Evolutionary conservation across 495 filamentous ascomycete genomes (phyloP), one percentile per base, ranked within the genome.

Genomic region (Lepraria neglecta): DNA sequence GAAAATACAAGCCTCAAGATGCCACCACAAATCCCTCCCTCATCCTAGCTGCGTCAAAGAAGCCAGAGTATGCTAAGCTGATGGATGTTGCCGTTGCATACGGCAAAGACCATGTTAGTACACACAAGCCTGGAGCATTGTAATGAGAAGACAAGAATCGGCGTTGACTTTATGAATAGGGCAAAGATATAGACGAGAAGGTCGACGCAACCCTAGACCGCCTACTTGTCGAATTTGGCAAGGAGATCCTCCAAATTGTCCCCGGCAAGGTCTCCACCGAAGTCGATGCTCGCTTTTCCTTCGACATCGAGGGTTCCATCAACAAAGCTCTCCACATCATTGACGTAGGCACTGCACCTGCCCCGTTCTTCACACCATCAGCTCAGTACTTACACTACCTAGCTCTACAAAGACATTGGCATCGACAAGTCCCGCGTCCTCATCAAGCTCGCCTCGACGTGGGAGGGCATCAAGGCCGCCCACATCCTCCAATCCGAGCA

Each of bases 1-100:
- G 81, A 82, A 97, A 99, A 81, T 99, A 99, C 85, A 94, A 96
- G 84, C 94, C 94, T 59, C 92, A 97, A 84, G 94, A 99, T 88
- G 94, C 92, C 70, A 97, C 92, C 72, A 99, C 94, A 76, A 99
- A 99, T 82, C 94, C 94, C 44, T 97, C 94, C 64, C 82, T 99
- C 71, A 97, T 99, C 76, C 84, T 99, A 72, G 91, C 90, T 68
- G 94, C 94, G 60, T 90, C 95, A 73, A 96, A 99, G 84, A 99
- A 97, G 84, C 72, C 88, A 72, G 92, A 96, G 74, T 99, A 99
- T 74, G 91, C 91, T 69, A 83, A 85, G 70, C 80, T 99, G 61
- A 92, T 97, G 70, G 92, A 99, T 69, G 77, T 81, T 51, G 91
- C 94, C 61, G 82, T 96, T 68, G 84, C 77, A 62, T 88, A 91